Base-by-base conservation (phyloP, 148 eudicot species). In the Camellia lanceoleosa region DNA sequence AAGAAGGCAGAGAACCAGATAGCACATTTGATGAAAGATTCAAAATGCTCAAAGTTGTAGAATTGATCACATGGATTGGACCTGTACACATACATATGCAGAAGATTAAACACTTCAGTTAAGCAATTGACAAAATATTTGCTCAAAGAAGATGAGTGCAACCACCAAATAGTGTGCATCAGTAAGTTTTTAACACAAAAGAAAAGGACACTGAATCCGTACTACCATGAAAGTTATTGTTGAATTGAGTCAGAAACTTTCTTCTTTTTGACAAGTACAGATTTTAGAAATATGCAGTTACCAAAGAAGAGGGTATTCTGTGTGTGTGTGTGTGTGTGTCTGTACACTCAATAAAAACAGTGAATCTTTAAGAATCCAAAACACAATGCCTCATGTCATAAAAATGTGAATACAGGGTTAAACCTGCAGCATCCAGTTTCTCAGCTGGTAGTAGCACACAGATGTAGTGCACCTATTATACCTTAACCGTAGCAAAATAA, bases 21-120 rank as follows among this genome's bases (percentile, higher is more conserved):
- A 91, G 76, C 60, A 70, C 78, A 81, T 91, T 91, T 70, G 86
- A 83, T 72, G 94, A 91, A 71, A 91, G 86, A 82, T 91, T 91
- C 79, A 91, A 81, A 54, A 47, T 61, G 15, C 70, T 82, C 89
- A 91, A 88, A 67, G 89, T 91, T 62, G 99, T 88, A n/a, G 98
- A 93, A 82, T 91, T 96, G 78, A 96, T 87, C 74, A 72, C 87
- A 62, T 73, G 88, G 82, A 96, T 79, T 65, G 95, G 83, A 82
- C 99, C 99, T 96, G 91, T 58, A 80, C 9, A 76, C 7, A 74
- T 47, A 83, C 42, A 83, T 51, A 63, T 71, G 65, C 7, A 71
- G 71, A 69, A 81, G 54, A 23, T 75, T 54, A 69, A 73, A 46
- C n/a, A 15, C 78, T 85, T 75, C 77, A 84, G 72, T 68, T 13